Base-by-base conservation (phyloP, 352 stramenopile species). In the Phytophthora pinifolia region DNA sequence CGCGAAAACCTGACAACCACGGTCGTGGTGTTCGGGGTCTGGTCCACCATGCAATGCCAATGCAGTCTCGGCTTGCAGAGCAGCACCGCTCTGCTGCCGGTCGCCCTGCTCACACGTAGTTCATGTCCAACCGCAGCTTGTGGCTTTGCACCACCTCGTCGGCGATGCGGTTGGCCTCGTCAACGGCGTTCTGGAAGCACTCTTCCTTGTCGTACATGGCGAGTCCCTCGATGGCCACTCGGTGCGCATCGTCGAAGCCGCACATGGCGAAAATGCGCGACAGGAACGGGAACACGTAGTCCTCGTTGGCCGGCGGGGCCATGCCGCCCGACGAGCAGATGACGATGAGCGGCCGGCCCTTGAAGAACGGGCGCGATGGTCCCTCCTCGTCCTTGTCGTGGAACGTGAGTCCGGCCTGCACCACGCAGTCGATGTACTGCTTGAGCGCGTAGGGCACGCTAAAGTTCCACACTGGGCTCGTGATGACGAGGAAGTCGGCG, bases 351-450 rank as follows among this genome's bases (percentile, higher is more conserved):
- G 82, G 70, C 4, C 71, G 67, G 30, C 74, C 79, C 25, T 59
- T 73, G 46, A 89, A 79, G 56, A 71, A 89, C 30, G 77, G 79
- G 7, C 79, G 69, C 17, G 67, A 85, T 8, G 79, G 76, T 0
- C 79, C 76, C 20, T 67, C 66, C 32, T 67, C 75, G 48, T 92
- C 75, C 41, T 82, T 79, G 42, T 89, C 75, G 30, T 69, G 68
- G 70, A 87, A 89, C 9, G 79, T 92, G 44, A 92, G 45, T 1
- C 74, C 79, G 1, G 77, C 75, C 53, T 89, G 79, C 44, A 89
- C 72, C 38, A 88, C 83, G 62, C 82, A 92, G 54, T 89, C 77
- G 38, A 89, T 89, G 61, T 89, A 92, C 66, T 89, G 82, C 76
- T 89, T 92, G 50, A 92, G 65, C 46, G 86, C 76, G 67, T 88